Evolutionary conservation across 2,329 filamentous ascomycete species (phyloP), one percentile per base, ranked within the genome.

Genomic region (Penicillium brevicompactum): DNA sequence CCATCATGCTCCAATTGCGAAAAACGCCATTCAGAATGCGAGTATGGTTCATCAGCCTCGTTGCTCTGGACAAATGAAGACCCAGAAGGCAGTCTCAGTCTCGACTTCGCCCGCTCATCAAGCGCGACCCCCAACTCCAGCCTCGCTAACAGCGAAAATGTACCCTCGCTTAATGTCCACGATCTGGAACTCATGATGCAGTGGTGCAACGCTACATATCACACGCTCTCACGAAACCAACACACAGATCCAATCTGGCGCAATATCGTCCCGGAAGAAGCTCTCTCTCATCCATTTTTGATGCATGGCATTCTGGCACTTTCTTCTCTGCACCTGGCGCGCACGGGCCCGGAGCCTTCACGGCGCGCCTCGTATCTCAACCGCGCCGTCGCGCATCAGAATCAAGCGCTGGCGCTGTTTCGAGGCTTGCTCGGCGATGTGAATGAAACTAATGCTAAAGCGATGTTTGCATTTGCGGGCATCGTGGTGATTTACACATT

Each of bases 141-240:
- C 3, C 3, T 42, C 34, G 40, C 8, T 21, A 10, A 24, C 10
- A 56, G 60, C 11, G 55, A 59, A 7, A 21, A 48, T 58, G n/a
- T 53, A 40, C 49, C 9, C 62, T 70, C 75, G 32, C 64, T 80
- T 8, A 78, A 80, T 52, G 60, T 80, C 21, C 68, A 76, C 42
- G 75, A 81, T 55, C 64, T 75, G 46, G 79, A 78, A 60, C 70
- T 78, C 24, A 76, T 75, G 59, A 68, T 73, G 61, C 70, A 73
- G 16, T 73, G 71, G 71, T 71, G 68, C 49, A 72, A 70, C 51
- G 56, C 68, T 10, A 76, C 74, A 4, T 71, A 74, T 46, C 53
- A 51, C 34, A 59, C 60, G 1, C 49, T 73, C 9, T 64, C 67
- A 2, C 70, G 70, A 10, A 63, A 62, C 45, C 63, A 67, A 16